These are phyloP conservation scores for Cryomyces antarcticus DNA, from an alignment of 495 filamentous ascomycete genomes.

Conservation along the genomic window DNA sequence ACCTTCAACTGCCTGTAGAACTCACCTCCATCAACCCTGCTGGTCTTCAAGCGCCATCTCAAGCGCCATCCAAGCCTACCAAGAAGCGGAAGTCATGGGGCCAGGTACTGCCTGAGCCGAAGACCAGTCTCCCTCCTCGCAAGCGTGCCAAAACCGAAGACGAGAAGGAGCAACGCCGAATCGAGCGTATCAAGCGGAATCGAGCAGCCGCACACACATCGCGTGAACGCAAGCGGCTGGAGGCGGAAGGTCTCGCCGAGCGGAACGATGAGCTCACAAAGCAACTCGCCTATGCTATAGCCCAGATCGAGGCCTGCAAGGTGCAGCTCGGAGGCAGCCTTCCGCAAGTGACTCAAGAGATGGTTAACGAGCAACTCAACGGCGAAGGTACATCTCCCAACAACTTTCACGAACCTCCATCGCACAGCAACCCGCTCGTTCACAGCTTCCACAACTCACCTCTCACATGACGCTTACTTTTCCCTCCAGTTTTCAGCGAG, in stretches of 20 bases:
- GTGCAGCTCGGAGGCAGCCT: no score
- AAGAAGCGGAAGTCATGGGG: conserved; percentile 99
- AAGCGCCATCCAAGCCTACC: conserved; percentile 30
- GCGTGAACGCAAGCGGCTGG: conserved; percentile 80
- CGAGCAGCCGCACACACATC: conserved; percentile 91
- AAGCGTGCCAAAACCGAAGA: conserved; percentile 96
- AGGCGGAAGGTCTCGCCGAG: conserved; percentile 74
- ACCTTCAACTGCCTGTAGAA: background rate
- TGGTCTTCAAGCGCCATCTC: background rate
- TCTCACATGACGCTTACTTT: no score
- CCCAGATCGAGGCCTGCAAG: no score
- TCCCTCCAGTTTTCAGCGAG: no score
- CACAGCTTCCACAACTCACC: no score
- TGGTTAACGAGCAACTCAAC: no score
- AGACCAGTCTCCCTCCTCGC: conserved; percentile 86
- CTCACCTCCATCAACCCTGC: background rate
- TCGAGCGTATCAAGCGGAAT: conserved; percentile 92
- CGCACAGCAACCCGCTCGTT: no score
- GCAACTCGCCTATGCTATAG: conserved; percentile 3
- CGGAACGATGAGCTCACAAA: conserved; percentile 48
- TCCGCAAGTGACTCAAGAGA: no score
- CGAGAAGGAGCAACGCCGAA: conserved; percentile 94
- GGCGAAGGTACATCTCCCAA: no score
- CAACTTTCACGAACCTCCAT: no score
- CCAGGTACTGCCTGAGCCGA: conserved; percentile 87